Evolutionary conservation across 352 stramenopile genomes (phyloP), one percentile per base, ranked within the genome.

Genomic region (Phytopythium kandeliae): DNA sequence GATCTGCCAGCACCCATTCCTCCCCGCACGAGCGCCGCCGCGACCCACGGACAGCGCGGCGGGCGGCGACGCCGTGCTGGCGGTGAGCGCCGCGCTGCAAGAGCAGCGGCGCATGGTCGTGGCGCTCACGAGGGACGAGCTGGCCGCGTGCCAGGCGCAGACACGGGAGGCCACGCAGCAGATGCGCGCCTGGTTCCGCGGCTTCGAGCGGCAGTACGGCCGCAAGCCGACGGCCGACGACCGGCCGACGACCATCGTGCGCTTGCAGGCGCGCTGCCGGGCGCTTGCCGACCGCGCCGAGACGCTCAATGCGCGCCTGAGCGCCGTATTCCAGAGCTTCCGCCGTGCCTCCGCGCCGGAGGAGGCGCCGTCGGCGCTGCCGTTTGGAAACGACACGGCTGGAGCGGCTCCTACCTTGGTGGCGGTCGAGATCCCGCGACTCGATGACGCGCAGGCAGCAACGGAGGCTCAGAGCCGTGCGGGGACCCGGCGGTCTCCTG

Each of bases 161-260:
- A 68, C 71, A 24, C 54, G 51, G 5, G 52, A 63, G 9, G 57
- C 79, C 24, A 52, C 69, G 10, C 60, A 70, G 7, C 63, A 87
- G 46, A 64, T 87, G 26, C 71, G 63, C 4, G 31, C 48, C 4
- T 87, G 76, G 76, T 55, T 72, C 51, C 46, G 45, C 13, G 69
- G 81, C 38, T 87, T 87, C 30, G 76, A 85, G 48, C 80, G 71
- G 41, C 71, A 67, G 26, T 73, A 84, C 34, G 48, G 58, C 6
- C 64, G 63, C n/a, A 84, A 80, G 41, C 64, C 76, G 1, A 69
- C 54, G 0, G 17, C 54, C 1, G 46, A 52, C 2, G 76, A 87
- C 22, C 56, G 60, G 1, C 68, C 76, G 1, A 36, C 54, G 6
- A 74, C 42, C 24, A 64, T 85, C 48, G 48, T 65, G 1, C 55